Evolutionary conservation across 768 basidiomycete species (phyloP), one percentile per base, ranked within the genome.

Genomic region (Gymnopilus dilepis): DNA sequence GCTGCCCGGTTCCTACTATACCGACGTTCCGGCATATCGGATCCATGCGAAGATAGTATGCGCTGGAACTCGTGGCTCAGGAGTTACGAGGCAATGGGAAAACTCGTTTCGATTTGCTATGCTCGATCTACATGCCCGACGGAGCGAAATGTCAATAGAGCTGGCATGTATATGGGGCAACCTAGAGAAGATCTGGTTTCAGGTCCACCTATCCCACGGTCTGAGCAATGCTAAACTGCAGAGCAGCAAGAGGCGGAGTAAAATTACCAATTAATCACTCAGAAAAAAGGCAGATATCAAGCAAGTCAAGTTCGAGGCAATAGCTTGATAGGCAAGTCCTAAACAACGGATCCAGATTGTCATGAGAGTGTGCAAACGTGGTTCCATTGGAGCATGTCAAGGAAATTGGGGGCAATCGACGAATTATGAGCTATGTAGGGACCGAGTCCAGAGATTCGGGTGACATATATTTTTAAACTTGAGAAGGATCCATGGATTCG

Each of bases 21-120:
- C 70, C 66, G 66, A 60, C 55, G 55, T 65, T 68, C 71, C 71
- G 69, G 69, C 67, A 66, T 61, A 61, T 70, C 68, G 70, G 68
- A 60, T 66, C 63, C 71, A 68, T 70, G 68, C 67, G 71, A 70
- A 67, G 55, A 43, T 56, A 63, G 58, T 56, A 54, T 61, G 62
- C 50, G 60, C 53, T 66, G 59, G 59, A 59, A 64, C 56, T 60
- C 65, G 63, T 65, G 64, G 66, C 65, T 62, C 65, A 69, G 62
- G 65, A 60, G 66, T 58, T 67, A 67, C 62, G 60, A 66, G 60
- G 60, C 57, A 69, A 59, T 63, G 66, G 70, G 66, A 69, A 69
- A 62, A 53, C 63, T 58, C 61, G 58, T 53, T 64, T 56, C 63
- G 68, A 66, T 66, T 58, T 65, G 59, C 61, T 65, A 65, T 70